Evolutionary conservation across 768 basidiomycete genomes (phyloP), one percentile per base, ranked within the genome.

Genomic region (Lentinula edodes): DNA sequence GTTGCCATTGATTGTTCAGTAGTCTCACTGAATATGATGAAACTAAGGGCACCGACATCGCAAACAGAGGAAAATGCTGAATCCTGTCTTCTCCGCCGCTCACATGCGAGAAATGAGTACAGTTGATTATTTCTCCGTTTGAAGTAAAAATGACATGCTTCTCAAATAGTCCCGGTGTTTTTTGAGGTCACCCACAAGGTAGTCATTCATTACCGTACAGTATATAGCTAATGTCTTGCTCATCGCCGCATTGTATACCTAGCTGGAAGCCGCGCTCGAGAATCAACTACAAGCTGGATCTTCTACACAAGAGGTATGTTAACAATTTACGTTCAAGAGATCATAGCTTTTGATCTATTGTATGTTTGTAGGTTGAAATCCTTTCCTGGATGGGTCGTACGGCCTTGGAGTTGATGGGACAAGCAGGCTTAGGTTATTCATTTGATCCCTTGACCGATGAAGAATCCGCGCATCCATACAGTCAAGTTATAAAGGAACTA

Each of bases 51-150:
- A 71, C 12, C 70, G 66, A 18, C 74, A 75, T 59, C 63, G 68
- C 51, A 70, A 63, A 42, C 74, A 76, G 64, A 68, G 74, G 23
- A 74, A 73, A 61, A 68, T 76, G 65, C 66, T 77, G 52, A 74
- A 74, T 23, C 70, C 72, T 2, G 71, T 73, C 8, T 77, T 76
- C 63, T 74, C 74, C 12, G 65, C 63, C 18, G 69, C 69, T 18
- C 72, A 73, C 55, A 66, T 76, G 63, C 73, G 74, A 34, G 61
- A 67, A 10, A 67, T 74, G 66, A 50, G 66, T 73, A 18, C 70
- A 70, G 9, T 63, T 59, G 12, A 9, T 35, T 5, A 20, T 13
- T 12, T 12, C 28, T 13, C 23, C 9, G 4, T 39, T 15, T 9
- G 7, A n/a, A n/a, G 12, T 13, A 20, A 8, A 20, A 5, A 32